Evolutionary conservation across 1,284 basidiomycete species (phyloP).

Genomic region (Cutaneotrichosporon dermatis): DNA sequence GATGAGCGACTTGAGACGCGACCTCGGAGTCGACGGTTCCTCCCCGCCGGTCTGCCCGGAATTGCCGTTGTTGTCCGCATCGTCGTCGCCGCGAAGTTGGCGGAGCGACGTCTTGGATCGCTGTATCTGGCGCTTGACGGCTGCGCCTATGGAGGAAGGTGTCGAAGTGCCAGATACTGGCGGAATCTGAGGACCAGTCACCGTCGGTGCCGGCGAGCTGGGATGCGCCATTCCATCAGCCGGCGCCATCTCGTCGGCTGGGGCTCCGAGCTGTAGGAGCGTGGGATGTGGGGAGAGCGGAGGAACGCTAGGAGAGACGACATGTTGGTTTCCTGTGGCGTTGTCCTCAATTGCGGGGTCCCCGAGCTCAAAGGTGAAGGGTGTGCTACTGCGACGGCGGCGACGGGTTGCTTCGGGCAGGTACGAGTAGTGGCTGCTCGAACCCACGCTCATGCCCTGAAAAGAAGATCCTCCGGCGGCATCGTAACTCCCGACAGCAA

Average conservation of each 20-base stretch:
- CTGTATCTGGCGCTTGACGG: constrained; percentile 10
- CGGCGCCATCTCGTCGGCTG: background rate
- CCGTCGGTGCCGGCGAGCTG: background rate
- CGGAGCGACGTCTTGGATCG: constrained; percentile 9
- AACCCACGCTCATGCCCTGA: background rate
- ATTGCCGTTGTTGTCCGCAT: background rate
- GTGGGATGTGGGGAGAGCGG: background rate
- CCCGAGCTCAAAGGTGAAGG: constrained; percentile 2
- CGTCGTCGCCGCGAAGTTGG: background rate
- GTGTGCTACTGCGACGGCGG: constrained; percentile 5
- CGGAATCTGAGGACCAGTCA: background rate
- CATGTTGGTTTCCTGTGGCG: background rate
- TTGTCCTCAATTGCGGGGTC: background rate
- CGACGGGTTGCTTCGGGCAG: too few relatives aligned
- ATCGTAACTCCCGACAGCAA: background rate
- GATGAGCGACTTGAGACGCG: constrained; percentile 6
- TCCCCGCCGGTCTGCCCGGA: too few relatives aligned
- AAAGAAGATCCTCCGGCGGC: background rate
- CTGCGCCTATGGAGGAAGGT: background rate
- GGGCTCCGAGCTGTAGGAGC: background rate
- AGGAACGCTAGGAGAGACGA: too few relatives aligned
- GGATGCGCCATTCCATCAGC: background rate
- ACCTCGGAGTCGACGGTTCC: too few relatives aligned
- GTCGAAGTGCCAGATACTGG: background rate
- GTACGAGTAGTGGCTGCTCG: background rate